phyloP scores from a whole-genome alignment of 2,329 filamentous ascomycete genomes.

The Fusarium sp. region DNA sequence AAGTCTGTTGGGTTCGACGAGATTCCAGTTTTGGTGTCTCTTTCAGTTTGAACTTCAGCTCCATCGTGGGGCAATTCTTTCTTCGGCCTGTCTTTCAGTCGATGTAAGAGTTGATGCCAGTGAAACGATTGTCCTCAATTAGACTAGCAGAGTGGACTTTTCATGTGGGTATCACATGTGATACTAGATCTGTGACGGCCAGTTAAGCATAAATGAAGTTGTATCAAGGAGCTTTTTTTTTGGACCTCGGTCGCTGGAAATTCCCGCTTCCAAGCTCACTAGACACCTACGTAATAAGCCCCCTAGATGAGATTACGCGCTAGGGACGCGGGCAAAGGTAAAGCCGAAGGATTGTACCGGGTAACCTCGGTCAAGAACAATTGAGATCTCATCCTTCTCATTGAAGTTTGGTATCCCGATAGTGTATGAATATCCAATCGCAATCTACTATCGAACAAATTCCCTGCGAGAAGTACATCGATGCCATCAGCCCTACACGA shows the following conservation, averaged over 20 bases:
- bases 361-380: neutral
- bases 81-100: neutral
- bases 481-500: neutral
- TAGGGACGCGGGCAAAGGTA: neutral
- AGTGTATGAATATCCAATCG: neutral
- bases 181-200: neutral
- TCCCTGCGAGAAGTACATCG: neutral
- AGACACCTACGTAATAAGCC: neutral
- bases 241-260: neutral
- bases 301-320: neutral
- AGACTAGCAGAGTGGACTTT: neutral
- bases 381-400: neutral
- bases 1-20: neutral
- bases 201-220: neutral
- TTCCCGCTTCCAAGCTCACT: neutral
- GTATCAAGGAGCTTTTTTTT: neutral
- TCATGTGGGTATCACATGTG: neutral
- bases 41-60: slow-evolving; percentile 5
- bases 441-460: neutral
- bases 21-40: neutral
- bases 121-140: neutral
- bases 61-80: neutral
- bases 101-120: neutral
- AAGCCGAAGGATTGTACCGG: neutral
- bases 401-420: neutral